Percentiles rank a stretch among this genome's conserved stretches.
Evolutionary conservation across 2,329 filamentous ascomycete species (phyloP).

Genomic region (Aspergillus transmontanensis): DNA sequence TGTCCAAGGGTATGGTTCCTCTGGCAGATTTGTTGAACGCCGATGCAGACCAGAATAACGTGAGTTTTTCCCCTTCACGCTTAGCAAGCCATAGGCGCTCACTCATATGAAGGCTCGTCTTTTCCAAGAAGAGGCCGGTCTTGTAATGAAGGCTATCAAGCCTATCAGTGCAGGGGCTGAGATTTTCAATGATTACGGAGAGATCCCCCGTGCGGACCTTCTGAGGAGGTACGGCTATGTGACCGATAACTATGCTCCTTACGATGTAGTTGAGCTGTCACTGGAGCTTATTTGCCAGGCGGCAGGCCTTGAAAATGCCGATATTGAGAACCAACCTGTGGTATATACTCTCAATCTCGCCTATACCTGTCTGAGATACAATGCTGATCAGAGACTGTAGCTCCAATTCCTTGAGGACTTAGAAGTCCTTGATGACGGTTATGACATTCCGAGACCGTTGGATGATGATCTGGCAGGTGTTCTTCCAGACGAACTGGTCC

Average conservation of each 20-base stretch:
- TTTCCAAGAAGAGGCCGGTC: conserved; percentile 59
- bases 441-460: conserved; percentile 58
- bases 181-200: conserved; percentile 87
- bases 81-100: not conserved
- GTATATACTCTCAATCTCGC: conserved; percentile 22
- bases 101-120: conserved; percentile 52
- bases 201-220: conserved; percentile 79
- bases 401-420: conserved; percentile 63
- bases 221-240: conserved; percentile 85
- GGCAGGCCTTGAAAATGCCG: conserved; percentile 34
- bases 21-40: conserved; percentile 90
- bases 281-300: conserved; percentile 58
- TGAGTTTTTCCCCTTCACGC: conserved; percentile 36
- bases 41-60: conserved; percentile 80
- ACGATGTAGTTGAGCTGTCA: conserved; percentile 81
- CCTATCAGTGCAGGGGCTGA: conserved; percentile 72
- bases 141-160: conserved; percentile 73
- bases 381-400: conserved; percentile 22
- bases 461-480: conserved; percentile 35
- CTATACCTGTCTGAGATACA: not conserved
- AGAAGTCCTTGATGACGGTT: conserved; percentile 70
- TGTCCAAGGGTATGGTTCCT: conserved; percentile 82
- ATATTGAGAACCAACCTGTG: conserved; percentile 34
- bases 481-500: conserved; percentile 42
- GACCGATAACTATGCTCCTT: conserved; percentile 73